These are phyloP conservation scores for Hypoxylon sp. DNA, from an alignment of 2,329 filamentous ascomycete species.

Conservation along the genomic window DNA sequence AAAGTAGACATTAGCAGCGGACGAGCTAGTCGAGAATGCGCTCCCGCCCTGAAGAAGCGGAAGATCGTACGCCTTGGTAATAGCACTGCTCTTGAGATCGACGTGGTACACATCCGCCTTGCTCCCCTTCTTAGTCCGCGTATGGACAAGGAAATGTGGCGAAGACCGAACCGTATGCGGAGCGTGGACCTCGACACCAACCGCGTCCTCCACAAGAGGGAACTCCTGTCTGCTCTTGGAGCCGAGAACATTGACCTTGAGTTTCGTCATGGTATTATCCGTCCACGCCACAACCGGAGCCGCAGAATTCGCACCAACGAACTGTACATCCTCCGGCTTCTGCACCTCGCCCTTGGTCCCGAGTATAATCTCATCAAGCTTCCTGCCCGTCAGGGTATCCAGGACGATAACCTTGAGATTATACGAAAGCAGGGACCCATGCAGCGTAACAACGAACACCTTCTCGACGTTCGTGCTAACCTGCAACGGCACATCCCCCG, in stretches of 20 bases:
- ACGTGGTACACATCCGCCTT: constrained; percentile 91
- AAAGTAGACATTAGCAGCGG: constrained; percentile 88
- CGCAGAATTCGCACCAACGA: constrained; percentile 81
- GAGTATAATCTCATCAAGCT: constrained; percentile 77
- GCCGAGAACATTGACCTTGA: constrained; percentile 80
- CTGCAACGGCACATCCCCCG: constrained; percentile 80
- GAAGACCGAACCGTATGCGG: constrained; percentile 78
- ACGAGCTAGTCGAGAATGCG: constrained; percentile 82
- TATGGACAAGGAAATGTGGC: constrained; percentile 89
- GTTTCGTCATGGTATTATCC: constrained; percentile 69
- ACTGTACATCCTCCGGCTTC: constrained; percentile 73
- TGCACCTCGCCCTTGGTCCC: constrained; percentile 81
- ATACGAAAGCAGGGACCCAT: constrained; percentile 76
- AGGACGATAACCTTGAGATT: constrained; percentile 82
- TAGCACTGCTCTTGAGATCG: constrained; percentile 75
- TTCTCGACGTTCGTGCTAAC: constrained; percentile 76
- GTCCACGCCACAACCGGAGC: constrained; percentile 83
- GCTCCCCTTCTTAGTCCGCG: constrained; percentile 75
- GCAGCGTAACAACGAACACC: constrained; percentile 83
- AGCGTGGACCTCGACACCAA: constrained; percentile 76
- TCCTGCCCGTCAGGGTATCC: constrained; percentile 79
- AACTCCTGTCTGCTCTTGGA: constrained; percentile 69
- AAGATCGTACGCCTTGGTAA: constrained; percentile 84
- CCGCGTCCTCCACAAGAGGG: constrained; percentile 61
- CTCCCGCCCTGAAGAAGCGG: constrained; percentile 78